A percentile compares a stretch with the other conserved stretches of the same genome.
Conservation (phyloP, 352 stramenopile genomes). For the Phytophthora kernoviae region DNA sequence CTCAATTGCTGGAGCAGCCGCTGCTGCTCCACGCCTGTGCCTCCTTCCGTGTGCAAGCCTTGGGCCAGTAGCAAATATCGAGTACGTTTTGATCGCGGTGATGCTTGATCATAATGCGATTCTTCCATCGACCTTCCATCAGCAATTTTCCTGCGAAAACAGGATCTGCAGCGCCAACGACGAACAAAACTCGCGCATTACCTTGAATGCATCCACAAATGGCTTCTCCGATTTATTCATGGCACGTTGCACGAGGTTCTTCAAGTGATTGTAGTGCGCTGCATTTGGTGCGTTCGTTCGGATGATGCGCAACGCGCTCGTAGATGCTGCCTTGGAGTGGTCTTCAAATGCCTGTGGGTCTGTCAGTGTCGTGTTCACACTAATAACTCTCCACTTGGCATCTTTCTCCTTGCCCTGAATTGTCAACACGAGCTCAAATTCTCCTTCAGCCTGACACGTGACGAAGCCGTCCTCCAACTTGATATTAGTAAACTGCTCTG, state of each 20-base stretch:
- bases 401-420: slow-evolving; percentile 81
- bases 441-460: slow-evolving; percentile 70
- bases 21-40: slow-evolving; percentile 54
- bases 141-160: slow-evolving; percentile 71
- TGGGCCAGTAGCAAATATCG: slow-evolving; percentile 85
- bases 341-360: slow-evolving; percentile 58
- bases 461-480: slow-evolving; percentile 80
- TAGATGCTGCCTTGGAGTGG: slow-evolving; percentile 62
- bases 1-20: slow-evolving; percentile 61
- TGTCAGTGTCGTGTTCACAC: slow-evolving; percentile 77
- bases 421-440: slow-evolving; percentile 88
- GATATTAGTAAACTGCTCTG: slow-evolving; percentile 80
- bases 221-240: slow-evolving; percentile 86
- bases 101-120: slow-evolving; percentile 78
- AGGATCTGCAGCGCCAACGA: slow-evolving; percentile 80
- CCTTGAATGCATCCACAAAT: slow-evolving; percentile 78
- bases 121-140: slow-evolving; percentile 84
- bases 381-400: slow-evolving; percentile 80
- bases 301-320: slow-evolving; percentile 76
- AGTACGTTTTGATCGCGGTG: slow-evolving; percentile 79
- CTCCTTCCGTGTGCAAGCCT: slow-evolving; percentile 69
- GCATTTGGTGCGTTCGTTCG: slow-evolving; percentile 73
- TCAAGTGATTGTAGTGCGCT: slow-evolving; percentile 82
- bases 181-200: slow-evolving; percentile 88
- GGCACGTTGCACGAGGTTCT: slow-evolving; percentile 82